Evolutionary conservation across 176 grass and related monocot genomes (phyloP), one percentile per base, ranked within the genome.

Genomic region (Poa annua): DNA sequence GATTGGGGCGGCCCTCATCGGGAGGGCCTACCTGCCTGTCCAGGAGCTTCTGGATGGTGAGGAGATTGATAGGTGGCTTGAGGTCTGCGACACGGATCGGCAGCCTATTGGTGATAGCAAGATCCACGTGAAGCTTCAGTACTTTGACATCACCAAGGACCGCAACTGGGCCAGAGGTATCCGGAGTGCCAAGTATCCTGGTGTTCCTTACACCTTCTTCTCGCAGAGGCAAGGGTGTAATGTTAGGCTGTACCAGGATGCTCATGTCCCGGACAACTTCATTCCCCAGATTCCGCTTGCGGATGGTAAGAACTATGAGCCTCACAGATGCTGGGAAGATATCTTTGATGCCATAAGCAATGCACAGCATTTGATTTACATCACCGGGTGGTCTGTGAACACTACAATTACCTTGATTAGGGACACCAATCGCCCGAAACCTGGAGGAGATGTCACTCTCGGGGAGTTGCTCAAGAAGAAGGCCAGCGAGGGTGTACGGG

Each of bases 151-250:
- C 7, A 2, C 17, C 39, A 87, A 68, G 84, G 91, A 92, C 57
- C 81, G 76, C 13, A 89, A 87, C 1, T 89, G 84, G 90, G 77
- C 84, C 3, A 89, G 84, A 34, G 91, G 91, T 59, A 19, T 89
- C 6, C 66, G 77, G 22, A 92, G 91, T 22, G 62, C 76, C 53
- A 89, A 85, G 64, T 92, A 87, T 15, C 91, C 91, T 0, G 91
- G 91, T 73, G 91, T 92, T 35, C 91, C 91, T 51, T 89, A 92
- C 65, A 92, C 91, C 4, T 92, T 92, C 69, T 92, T 92, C 66
- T 74, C 87, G 1, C 87, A 92, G 81, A 89, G 91, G 22, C 84
- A 87, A 65, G 87, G 87, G 6, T 92, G 91, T 2, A 92, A 81
- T 21, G 91, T 89, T 48, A 89, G 71, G 6, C 51, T 92, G 13